Conservation (phyloP, 495 filamentous ascomycete species). For the Podospora comata region DNA sequence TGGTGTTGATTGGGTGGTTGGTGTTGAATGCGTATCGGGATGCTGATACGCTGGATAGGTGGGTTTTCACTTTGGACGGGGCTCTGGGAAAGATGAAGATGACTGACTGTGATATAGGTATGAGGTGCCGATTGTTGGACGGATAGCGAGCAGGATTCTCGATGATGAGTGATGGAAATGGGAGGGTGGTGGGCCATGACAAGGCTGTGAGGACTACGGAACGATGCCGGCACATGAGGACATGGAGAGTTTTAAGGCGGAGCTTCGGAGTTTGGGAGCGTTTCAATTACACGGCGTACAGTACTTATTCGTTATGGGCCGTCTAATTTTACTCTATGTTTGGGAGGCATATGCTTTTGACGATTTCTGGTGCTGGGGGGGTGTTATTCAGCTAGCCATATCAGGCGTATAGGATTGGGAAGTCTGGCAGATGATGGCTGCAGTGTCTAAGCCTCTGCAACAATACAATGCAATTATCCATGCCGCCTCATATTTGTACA, state of each 20-base stretch:
- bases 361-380: neutral
- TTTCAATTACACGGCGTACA: neutral
- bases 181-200: neutral
- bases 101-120: conserved; percentile 42
- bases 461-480: neutral
- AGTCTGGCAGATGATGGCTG: neutral
- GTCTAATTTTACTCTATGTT: neutral
- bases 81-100: neutral
- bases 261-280: neutral
- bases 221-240: neutral
- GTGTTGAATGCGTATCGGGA: conserved; percentile 78
- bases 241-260: neutral
- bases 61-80: conserved; percentile 7
- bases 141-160: conserved; percentile 81
- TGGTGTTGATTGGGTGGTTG: conserved; percentile 73
- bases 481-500: neutral
- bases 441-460: neutral
- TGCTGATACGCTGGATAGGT: conserved; percentile 88
- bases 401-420: neutral
- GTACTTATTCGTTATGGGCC: neutral
- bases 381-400: neutral
- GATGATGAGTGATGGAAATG: conserved; percentile 69
- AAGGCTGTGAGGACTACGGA: neutral
- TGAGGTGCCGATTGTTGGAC: conserved; percentile 85
- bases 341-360: neutral